phyloP scores from a whole-genome alignment of 2,329 filamentous ascomycete species.

The Fusarium dlaminii region DNA sequence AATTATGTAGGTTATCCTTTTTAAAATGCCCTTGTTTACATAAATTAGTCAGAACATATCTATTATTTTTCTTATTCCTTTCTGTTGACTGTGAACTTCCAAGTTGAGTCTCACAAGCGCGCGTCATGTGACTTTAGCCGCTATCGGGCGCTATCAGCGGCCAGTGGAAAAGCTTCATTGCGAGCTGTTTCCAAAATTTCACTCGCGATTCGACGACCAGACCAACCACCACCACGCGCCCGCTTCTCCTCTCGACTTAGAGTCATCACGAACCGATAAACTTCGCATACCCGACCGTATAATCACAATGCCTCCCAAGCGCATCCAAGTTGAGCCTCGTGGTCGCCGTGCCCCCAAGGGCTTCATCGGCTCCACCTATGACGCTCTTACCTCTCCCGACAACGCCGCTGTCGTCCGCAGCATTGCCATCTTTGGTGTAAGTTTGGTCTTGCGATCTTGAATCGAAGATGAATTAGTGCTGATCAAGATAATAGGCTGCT shows the following conservation, averaged over 20 bases:
- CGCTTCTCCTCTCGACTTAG: conserved; percentile 3
- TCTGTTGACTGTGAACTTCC: background rate
- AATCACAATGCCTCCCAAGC: conserved; percentile 70
- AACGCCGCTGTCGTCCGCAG: conserved; percentile 76
- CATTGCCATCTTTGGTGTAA: conserved; percentile 73
- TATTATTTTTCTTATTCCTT: too few relatives aligned
- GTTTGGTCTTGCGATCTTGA: conserved; percentile 42
- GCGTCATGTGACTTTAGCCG: conserved; percentile 42
- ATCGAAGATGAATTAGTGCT: background rate
- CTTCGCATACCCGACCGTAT: background rate
- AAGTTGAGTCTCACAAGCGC: background rate
- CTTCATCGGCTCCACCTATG: conserved; percentile 67
- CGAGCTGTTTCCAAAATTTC: conserved; percentile 37
- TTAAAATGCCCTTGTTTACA: too few relatives aligned
- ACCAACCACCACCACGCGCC: conserved; percentile 7
- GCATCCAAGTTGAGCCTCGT: conserved; percentile 60
- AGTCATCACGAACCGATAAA: conserved; percentile 4
- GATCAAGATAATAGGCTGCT: conserved; percentile 59
- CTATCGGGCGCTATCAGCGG: conserved; percentile 20
- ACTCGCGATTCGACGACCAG: conserved; percentile 17
- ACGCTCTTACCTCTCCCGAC: conserved; percentile 71
- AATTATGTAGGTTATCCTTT: too few relatives aligned
- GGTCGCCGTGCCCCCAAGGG: conserved; percentile 57
- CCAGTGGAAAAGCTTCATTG: conserved; percentile 29
- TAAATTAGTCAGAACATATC: too few relatives aligned